phyloP scores from a whole-genome alignment of 2,329 filamentous ascomycete genomes.

The Cryoendolithus antarcticus region DNA sequence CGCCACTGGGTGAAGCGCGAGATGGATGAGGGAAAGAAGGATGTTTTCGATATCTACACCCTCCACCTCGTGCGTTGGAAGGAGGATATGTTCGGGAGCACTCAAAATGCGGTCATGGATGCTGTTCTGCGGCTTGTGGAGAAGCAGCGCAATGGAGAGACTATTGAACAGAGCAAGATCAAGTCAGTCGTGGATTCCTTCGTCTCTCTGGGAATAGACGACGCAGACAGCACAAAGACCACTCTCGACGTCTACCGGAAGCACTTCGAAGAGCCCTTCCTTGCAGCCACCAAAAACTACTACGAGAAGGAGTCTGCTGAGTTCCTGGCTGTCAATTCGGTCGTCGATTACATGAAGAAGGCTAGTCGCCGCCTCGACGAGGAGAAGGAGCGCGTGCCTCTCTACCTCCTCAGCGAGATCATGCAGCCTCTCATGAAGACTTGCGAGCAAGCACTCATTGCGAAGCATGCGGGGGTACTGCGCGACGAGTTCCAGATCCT shows the following conservation, averaged over 20 bases:
- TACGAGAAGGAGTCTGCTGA: conserved; percentile 87
- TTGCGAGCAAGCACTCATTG: conserved; percentile 81
- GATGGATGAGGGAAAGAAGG: conserved; percentile 97
- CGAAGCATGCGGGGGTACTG: conserved; percentile 72
- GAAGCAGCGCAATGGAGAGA: conserved; percentile 94
- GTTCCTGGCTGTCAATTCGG: conserved; percentile 91
- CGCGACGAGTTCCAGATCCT: conserved; percentile 92
- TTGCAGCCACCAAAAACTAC: conserved; percentile 70
- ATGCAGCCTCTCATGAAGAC: conserved; percentile 69
- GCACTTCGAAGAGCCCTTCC: conserved; percentile 87
- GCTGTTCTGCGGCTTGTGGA: conserved; percentile 91
- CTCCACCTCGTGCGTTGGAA: conserved; percentile 94
- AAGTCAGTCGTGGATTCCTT: conserved; percentile 96
- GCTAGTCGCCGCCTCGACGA: conserved; percentile 79
- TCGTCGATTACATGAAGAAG: conserved; percentile 99
- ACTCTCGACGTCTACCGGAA: conserved; percentile 89
- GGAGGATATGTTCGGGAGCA: conserved; percentile 72
- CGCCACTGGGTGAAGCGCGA: conserved; percentile 98
- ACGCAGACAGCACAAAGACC: conserved; percentile 82
- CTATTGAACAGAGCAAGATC: conserved; percentile 92
- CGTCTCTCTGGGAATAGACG: conserved; percentile 83
- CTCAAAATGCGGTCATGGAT: conserved; percentile 83
- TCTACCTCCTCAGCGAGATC: conserved; percentile 88
- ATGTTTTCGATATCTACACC: conserved; percentile 96
- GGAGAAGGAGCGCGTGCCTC: conserved; percentile 82